Base-by-base conservation (phyloP, 352 stramenopile species). In the Phytophthora lateralis region DNA sequence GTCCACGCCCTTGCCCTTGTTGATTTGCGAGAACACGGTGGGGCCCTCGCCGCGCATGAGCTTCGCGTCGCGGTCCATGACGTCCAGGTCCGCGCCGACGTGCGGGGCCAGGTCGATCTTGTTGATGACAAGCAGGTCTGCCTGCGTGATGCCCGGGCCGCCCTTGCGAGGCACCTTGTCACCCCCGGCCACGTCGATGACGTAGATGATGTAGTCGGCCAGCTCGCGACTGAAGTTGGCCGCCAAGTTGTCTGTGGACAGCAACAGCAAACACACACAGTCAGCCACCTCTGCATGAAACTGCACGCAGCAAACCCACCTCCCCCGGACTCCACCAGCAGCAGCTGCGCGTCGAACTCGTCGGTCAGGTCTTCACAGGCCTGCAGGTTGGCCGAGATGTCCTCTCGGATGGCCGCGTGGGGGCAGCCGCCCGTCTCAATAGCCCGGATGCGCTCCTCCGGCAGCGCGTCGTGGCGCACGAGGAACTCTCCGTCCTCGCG, bases 131-230 rank as follows among this genome's bases (percentile, higher is more conserved):
- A 99, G 80, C 50, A 99, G 73, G 71, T 99, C 96, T 11, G 87
- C 95, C 73, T 99, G 96, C 2, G 96, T 99, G 68, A 99, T 98
- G 24, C 97, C 97, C 1, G 97, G 97, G 37, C 97, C 97, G 51
- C 97, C 97, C 74, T 99, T 99, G 55, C 97, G 89, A 21, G 97
- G 97, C 51, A 99, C 90, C 71, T 99, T 99, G 72, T 99, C 97
- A 18, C 97, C 97, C 21, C 97, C 97, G 15, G 97, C 95, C 26
- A 99, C 97, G 75, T 99, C 97, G 73, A 99, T 99, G 12, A 99
- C 97, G 75, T 99, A 99, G 57, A 99, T 92, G 34, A 98, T 99
- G 66, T 97, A 99, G 82, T 99, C 97, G 5, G 97, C 97, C 12
- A 99, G 79, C 77, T 99, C 97, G 34, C 85, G 79, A 47, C 89